phyloP scores from a whole-genome alignment of 2,329 filamentous ascomycete species.

The Colletotrichum sp. region DNA sequence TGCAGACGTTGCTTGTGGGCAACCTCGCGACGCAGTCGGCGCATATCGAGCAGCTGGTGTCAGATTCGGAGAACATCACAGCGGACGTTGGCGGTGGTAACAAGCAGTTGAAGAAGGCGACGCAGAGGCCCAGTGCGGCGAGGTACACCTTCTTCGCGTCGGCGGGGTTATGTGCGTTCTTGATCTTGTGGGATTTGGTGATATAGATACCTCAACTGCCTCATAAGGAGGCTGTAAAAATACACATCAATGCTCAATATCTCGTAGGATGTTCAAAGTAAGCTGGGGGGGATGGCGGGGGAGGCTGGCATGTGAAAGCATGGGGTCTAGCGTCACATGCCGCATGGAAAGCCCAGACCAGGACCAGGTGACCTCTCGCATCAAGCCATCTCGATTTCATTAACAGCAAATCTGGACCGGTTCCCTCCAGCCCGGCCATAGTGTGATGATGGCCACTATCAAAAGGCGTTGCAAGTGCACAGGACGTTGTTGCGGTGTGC shows the following conservation, averaged over 20 bases:
- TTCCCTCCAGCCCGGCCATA: background rate
- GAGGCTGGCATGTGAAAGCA: slow-evolving; percentile 1
- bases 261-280: background rate
- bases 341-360: background rate
- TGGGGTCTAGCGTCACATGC: slow-evolving; percentile 14
- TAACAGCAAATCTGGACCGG: background rate
- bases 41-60: slow-evolving; percentile 86
- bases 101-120: slow-evolving; percentile 86
- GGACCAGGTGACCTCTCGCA: background rate
- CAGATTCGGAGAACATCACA: slow-evolving; percentile 80
- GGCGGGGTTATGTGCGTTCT: slow-evolving; percentile 73
- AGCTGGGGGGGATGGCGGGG: background rate
- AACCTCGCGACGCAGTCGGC: slow-evolving; percentile 87
- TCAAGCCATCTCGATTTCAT: background rate
- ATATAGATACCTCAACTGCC: slow-evolving; percentile 37
- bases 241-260: background rate
- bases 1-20: slow-evolving; percentile 86
- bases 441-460: background rate
- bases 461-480: background rate
- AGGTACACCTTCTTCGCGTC: slow-evolving; percentile 83
- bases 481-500: background rate
- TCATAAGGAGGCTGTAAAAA: background rate
- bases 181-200: slow-evolving; percentile 80
- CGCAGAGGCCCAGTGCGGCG: slow-evolving; percentile 72
- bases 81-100: slow-evolving; percentile 92